Evolutionary conservation across 139 green algal genomes (phyloP).

Genomic region (Picocystis salinarum): DNA sequence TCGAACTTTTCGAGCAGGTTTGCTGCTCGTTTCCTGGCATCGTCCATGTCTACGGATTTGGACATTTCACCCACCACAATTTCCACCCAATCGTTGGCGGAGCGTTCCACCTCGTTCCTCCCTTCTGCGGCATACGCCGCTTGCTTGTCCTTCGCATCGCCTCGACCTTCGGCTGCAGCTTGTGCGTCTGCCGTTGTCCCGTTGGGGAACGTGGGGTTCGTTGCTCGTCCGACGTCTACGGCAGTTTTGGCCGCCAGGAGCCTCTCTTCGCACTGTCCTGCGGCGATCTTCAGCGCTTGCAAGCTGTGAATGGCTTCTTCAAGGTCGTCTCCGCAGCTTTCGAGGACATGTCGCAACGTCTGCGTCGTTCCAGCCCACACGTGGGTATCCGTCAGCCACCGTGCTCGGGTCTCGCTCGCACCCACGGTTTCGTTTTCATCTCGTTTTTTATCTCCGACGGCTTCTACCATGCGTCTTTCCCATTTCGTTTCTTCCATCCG

Average conservation of each 20-base stretch:
- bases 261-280: not conserved
- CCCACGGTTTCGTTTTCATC: too few species aligned
- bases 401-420: too few species aligned
- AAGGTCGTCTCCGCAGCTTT: not conserved
- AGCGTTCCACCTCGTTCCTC: not conserved
- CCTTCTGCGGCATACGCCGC: not conserved
- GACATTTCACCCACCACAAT: constrained; percentile 51
- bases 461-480: too few species aligned
- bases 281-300: not conserved
- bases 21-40: constrained; percentile 33
- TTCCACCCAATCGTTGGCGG: constrained; percentile 55
- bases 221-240: not conserved
- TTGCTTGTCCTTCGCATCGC: not conserved
- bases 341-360: not conserved
- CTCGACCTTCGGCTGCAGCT: not conserved
- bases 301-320: not conserved
- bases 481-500: too few species aligned
- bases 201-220: not conserved
- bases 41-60: constrained; percentile 29
- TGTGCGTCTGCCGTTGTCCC: not conserved
- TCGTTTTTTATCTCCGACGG: too few species aligned
- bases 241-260: not conserved
- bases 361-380: too few species aligned
- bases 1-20: constrained; percentile 47
- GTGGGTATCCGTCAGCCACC: too few species aligned